A percentile compares a stretch with the other conserved stretches of the same genome.
Evolutionary conservation across 1,284 basidiomycete genomes (phyloP).

Genomic region (Heliocybe sulcata): DNA sequence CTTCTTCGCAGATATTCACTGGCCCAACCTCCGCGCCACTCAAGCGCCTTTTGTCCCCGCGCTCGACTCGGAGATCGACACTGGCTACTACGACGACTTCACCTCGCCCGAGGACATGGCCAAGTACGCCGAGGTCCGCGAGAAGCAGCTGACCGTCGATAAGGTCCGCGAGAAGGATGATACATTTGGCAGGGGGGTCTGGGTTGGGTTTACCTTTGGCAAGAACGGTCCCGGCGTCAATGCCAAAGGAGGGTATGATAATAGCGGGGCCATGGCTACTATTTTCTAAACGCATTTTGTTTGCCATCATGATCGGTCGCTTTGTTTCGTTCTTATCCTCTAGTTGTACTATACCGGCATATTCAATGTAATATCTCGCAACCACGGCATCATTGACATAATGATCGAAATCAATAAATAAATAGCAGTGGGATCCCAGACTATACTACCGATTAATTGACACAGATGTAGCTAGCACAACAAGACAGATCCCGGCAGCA

Average conservation of each 20-base stretch:
- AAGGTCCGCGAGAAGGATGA: slow-evolving; percentile 85
- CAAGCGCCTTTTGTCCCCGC: slow-evolving; percentile 95
- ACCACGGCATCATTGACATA: background rate
- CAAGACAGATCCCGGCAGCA: background rate
- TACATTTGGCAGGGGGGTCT: slow-evolving; percentile 69
- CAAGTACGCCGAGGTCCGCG: slow-evolving; percentile 96
- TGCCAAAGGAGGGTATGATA: slow-evolving; percentile 19
- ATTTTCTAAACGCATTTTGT: slow-evolving; percentile 42
- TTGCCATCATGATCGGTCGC: background rate
- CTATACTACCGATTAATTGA: background rate
- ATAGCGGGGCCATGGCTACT: slow-evolving; percentile 43
- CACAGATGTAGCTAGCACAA: background rate
- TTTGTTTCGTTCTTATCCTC: background rate
- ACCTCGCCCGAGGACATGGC: slow-evolving; percentile 93
- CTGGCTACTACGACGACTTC: slow-evolving; percentile 99
- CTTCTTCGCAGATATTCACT: slow-evolving; percentile 78
- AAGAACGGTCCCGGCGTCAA: slow-evolving; percentile 65
- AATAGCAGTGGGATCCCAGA: background rate
- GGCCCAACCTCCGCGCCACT: slow-evolving; percentile 72
- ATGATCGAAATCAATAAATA: background rate
- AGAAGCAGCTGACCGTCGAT: slow-evolving; percentile 95
- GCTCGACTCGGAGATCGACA: slow-evolving; percentile 92
- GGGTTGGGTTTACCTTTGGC: slow-evolving; percentile 98
- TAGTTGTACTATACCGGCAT: background rate
- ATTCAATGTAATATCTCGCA: background rate